These are phyloP conservation scores for Hymenoscyphus repandus DNA, from an alignment of 2,329 filamentous ascomycete genomes.

Conservation along the genomic window DNA sequence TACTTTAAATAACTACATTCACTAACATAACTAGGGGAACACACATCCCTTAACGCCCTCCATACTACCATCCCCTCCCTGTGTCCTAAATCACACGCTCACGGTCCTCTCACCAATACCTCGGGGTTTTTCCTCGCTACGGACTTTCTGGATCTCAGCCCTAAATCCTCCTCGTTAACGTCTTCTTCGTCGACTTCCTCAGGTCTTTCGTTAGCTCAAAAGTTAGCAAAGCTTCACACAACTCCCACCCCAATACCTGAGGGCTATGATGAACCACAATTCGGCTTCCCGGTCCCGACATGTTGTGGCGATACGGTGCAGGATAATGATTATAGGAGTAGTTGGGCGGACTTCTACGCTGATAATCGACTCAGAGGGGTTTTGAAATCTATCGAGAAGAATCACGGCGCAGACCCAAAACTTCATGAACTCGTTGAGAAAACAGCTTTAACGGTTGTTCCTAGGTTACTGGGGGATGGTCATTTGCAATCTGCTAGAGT, in stretches of 20 bases:
- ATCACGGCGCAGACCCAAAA: conserved; percentile 60
- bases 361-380: conserved; percentile 68
- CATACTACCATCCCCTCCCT: conserved; percentile 65
- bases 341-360: conserved; percentile 84
- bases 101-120: conserved; percentile 51
- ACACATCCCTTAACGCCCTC: conserved; percentile 78
- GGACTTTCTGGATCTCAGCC: conserved; percentile 68
- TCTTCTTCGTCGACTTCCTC: conserved; percentile 32
- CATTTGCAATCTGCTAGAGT: conserved; percentile 61
- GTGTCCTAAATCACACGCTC: conserved; percentile 69
- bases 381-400: conserved; percentile 47
- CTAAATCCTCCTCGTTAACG: conserved; percentile 31
- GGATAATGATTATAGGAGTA: conserved; percentile 65
- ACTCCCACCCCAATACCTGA: conserved; percentile 63
- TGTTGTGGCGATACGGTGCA: conserved; percentile 84
- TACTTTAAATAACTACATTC: no score
- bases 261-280: conserved; percentile 55
- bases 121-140: conserved; percentile 56
- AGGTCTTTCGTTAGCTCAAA: conserved; percentile 59
- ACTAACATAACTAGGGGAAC: conserved; percentile 78
- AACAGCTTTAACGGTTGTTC: conserved; percentile 62
- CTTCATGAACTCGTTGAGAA: conserved; percentile 59
- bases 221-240: conserved; percentile 74
- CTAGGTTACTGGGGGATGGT: conserved; percentile 64
- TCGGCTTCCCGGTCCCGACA: conserved; percentile 79